A percentile compares a stretch with the other conserved stretches of the same genome.
These are phyloP conservation scores for Plectosphaerella plurivora DNA, from an alignment of 2,329 filamentous ascomycete species.

Conservation along the genomic window DNA sequence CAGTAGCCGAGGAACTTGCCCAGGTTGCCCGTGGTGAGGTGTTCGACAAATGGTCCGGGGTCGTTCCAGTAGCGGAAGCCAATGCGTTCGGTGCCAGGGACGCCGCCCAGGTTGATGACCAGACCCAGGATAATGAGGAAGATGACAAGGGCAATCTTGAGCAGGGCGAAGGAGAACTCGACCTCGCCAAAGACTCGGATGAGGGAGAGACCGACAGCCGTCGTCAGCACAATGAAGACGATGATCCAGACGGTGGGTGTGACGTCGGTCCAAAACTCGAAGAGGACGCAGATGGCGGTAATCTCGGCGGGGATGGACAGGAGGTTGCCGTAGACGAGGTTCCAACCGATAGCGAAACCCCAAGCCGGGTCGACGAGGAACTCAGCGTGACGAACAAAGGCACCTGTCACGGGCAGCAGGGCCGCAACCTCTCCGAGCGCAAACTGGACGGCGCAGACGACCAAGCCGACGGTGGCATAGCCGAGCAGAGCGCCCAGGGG, in stretches of 20 bases:
- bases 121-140: constrained; percentile 45
- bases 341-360: constrained; percentile 51
- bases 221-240: constrained; percentile 46
- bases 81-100: constrained; percentile 34
- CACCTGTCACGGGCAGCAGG: constrained; percentile 57
- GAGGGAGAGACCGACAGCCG: constrained; percentile 53
- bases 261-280: constrained; percentile 60
- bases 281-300: constrained; percentile 57
- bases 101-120: constrained; percentile 42
- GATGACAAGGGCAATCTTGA: constrained; percentile 45
- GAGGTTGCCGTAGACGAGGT: constrained; percentile 50
- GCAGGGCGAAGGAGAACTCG: constrained; percentile 44
- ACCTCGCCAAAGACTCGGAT: constrained; percentile 58
- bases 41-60: constrained; percentile 57
- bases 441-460: constrained; percentile 54
- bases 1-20: constrained; percentile 38
- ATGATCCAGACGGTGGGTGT: constrained; percentile 47
- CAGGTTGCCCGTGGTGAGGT: constrained; percentile 42
- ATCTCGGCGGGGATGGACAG: constrained; percentile 57
- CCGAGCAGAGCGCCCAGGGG: constrained; percentile 43
- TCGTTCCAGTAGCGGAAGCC: constrained; percentile 40
- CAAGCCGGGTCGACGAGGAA: constrained; percentile 59
- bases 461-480: constrained; percentile 51
- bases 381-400: constrained; percentile 56
- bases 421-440: constrained; percentile 58